phyloP scores from a whole-genome alignment of 345 rosid species.

The Ailanthus altissimus region DNA sequence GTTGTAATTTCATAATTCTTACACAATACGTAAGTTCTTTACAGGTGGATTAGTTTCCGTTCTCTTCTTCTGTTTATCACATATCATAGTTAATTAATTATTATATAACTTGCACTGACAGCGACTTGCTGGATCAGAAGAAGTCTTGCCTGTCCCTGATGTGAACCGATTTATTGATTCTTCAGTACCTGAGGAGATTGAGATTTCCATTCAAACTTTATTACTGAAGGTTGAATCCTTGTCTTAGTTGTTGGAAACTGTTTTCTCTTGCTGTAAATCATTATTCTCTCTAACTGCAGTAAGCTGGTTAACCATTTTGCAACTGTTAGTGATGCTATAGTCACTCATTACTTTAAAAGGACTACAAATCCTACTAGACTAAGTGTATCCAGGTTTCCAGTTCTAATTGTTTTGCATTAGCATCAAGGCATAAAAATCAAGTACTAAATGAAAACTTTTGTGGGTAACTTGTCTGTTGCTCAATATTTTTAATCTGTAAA shows the following conservation, averaged over 20 bases:
- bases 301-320: not conserved
- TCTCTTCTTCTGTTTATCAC: constrained; percentile 11
- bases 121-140: constrained; percentile 84
- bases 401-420: too few species aligned
- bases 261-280: not conserved
- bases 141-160: constrained; percentile 57
- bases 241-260: not conserved
- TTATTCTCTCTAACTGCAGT: not conserved
- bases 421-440: not conserved
- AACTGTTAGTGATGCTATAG: not conserved
- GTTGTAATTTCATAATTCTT: not conserved
- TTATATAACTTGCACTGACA: constrained; percentile 51
- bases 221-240: constrained; percentile 51
- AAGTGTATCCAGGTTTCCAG: not conserved
- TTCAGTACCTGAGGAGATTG: constrained; percentile 55
- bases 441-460: not conserved
- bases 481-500: too few species aligned
- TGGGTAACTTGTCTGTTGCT: not conserved
- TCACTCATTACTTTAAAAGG: not conserved
- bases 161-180: constrained; percentile 43
- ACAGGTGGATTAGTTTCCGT: not conserved
- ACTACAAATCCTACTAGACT: not conserved
- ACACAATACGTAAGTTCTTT: not conserved
- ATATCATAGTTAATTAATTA: constrained; percentile 24
- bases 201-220: constrained; percentile 54